These are phyloP conservation scores for Populus hybrid DNA, from an alignment of 441 rosid species.

Conservation along the genomic window DNA sequence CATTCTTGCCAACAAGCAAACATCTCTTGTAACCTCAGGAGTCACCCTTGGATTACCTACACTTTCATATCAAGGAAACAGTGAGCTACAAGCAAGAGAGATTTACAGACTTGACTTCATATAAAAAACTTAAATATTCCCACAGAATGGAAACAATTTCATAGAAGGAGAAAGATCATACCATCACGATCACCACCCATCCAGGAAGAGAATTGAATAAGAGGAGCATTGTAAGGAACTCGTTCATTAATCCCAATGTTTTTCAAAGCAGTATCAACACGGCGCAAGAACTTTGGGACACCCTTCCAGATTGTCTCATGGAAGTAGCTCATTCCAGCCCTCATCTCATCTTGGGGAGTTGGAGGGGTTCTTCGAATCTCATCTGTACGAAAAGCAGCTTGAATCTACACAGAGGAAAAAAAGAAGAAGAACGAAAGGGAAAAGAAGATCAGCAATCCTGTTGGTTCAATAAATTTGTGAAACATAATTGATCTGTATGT, in stretches of 20 bases:
- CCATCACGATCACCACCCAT: slow-evolving; percentile 98
- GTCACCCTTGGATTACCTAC: too few species aligned
- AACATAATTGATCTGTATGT: not conserved
- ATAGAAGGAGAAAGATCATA: slow-evolving; percentile 17
- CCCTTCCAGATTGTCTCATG: slow-evolving; percentile 40
- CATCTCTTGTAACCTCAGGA: slow-evolving; percentile 81
- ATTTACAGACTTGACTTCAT: not conserved
- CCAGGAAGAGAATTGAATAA: slow-evolving; percentile 91
- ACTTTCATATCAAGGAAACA: slow-evolving; percentile 4
- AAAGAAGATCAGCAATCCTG: not conserved
- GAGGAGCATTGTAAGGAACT: slow-evolving; percentile 82
- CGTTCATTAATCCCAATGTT: slow-evolving; percentile 77
- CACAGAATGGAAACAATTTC: not conserved
- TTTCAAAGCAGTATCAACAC: slow-evolving; percentile 57
- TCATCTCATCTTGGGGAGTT: slow-evolving; percentile 75
- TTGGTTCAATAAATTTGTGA: not conserved
- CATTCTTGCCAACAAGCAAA: slow-evolving; percentile 77
- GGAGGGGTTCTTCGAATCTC: slow-evolving; percentile 95
- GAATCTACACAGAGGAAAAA: slow-evolving; percentile 48
- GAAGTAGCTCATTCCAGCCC: slow-evolving; percentile 52
- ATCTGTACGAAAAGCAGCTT: slow-evolving; percentile 98
- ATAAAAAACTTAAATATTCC: not conserved
- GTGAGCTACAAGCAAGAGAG: not conserved
- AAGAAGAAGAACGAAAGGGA: not conserved
- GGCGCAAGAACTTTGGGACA: slow-evolving; percentile 33